Evolutionary conservation across 345 rosid genomes (phyloP), one percentile per base, ranked within the genome.

Genomic region (Eutrema japonicum): DNA sequence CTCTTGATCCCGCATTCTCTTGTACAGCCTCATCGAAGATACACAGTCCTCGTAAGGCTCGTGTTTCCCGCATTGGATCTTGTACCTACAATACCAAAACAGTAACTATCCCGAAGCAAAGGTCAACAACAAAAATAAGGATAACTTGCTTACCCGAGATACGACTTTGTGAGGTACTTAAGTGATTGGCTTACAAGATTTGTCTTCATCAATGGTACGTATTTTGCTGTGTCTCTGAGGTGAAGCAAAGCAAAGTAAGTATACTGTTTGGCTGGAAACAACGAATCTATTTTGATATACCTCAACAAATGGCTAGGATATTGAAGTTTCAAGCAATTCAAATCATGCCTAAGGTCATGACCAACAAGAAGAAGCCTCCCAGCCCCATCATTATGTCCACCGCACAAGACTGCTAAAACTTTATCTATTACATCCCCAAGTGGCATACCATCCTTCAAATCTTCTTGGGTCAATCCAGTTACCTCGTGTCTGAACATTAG

Each of bases 121-220:
- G 3, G 37, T 10, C 22, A 33, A 47, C 11, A 42, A 6, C 26
- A 22, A 22, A 22, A 1, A 56, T 33, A 41, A 46, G 68, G 64
- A 66, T 26, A 67, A 37, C 10, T 30, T 3, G 77, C 92, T 82
- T 77, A 65, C 91, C 93, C 95, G 8, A 91, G 79, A 77, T 87
- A 91, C 22, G 83, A 76, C 75, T 58, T 69, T 35, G 89, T 84
- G 38, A 91, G 95, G 76, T 82, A 85, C 83, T 73, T 89, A 68
- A 91, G 91, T 4, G 93, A 89, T 81, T 89, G 86, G 89, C 95
- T 87, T 41, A 83, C 83, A 60, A 83, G 80, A 81, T 87, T 89
- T 11, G 97, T 87, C 83, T 86, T 91, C 89, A 83, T 76, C 78
- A 91, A 73, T 1, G 97, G 97, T 42, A 47, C 80, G 67, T 91